Base-by-base conservation (phyloP, 2,329 filamentous ascomycete genomes). In the Truncatella angustata region DNA sequence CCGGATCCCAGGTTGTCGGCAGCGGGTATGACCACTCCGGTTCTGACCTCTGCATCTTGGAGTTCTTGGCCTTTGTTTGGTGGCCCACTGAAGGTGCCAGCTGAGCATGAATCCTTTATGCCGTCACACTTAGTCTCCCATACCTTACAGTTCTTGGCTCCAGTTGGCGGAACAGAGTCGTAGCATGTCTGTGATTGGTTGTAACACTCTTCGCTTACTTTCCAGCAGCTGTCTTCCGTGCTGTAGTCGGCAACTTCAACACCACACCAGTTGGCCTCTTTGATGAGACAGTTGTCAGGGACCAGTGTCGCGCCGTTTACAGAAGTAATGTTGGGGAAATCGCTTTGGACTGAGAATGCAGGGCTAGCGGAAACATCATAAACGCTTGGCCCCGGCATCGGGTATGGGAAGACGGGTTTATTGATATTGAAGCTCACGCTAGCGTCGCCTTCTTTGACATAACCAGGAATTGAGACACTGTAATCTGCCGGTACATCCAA, bases 251-350 rank as follows among this genome's bases (percentile, higher is more conserved):
- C 66, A 1, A 90, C 75, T 62, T 88, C 79, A 54, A 77, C 72
- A 48, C 78, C 86, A 68, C 85, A 88, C 87, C 86, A 91, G 71
- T 91, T 90, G 53, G 73, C 86, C 63, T 88, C 89, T 63, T 83
- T 81, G 54, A 85, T 63, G 34, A 88, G 71, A 63, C 82, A 87
- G 59, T 74, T 70, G 1, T 62, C 50, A 0, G 85, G 85, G 49
- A 82, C 72, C 11, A 76, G 66, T 11, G 83, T 84, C 36, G 77
- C 71, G 3, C 62, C 68, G 56, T 79, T 75, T 3, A 58, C 58
- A 43, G 58, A 54, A 14, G 42, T 52, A 16, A 26, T 24, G 12
- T 24, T n/a, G 14, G 20, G 9, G 40, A n/a, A n/a, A 5, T 23
- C 55, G 20, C 53, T 35, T 39, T 49, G 39, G 52, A 59, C 53